Evolutionary conservation across 495 filamentous ascomycete species (phyloP), one percentile per base, ranked within the genome.

Genomic region (Penicillium bialowiezense): DNA sequence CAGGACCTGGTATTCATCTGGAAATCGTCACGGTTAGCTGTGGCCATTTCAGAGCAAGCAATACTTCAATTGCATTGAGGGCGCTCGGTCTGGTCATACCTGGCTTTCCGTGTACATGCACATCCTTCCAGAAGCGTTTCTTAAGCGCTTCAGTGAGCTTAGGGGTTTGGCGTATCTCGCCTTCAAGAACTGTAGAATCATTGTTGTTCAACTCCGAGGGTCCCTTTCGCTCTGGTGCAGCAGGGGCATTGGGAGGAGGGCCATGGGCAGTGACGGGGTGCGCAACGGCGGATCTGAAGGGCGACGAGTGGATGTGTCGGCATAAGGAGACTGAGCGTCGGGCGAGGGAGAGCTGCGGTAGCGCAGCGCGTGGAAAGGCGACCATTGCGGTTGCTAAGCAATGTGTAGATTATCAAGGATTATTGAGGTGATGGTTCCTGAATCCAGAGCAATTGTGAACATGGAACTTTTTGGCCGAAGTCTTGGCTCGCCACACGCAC

Each of bases 121-220:
- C 88, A 69, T 92, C 76, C 60, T 86, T 90, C 90, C 90, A 96
- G 65, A 95, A 93, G 7, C 88, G 76, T 66, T 85, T 86, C 63
- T 77, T 80, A 48, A 88, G 67, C 34, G 73, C 66, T 21, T 52
- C 67, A 13, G 72, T 63, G 5, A 72, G 64, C 52, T 78, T 72
- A 8, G 62, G 35, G 21, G 52, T 41, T 8, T 57, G 55, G 26
- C 70, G 59, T 35, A 70, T 63, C 7, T 73, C 75, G 45, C 74
- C 73, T 7, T 72, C 77, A 36, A 60, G 54, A 58, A 73, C 65
- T 36, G 81, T 66, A 33, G 79, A 48, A 55, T 82, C 79, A 0
- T 76, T 75, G 43, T 82, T 50, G 38, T 81, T 77, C n/a, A 80
- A 62, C 44, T 73, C 75, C 40, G 83, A 51, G 20, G 79, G 63